A percentile compares a stretch with the other conserved stretches of the same genome.
phyloP scores from a whole-genome alignment of 257 asterid genomes.

The Leptodermis oblonga region DNA sequence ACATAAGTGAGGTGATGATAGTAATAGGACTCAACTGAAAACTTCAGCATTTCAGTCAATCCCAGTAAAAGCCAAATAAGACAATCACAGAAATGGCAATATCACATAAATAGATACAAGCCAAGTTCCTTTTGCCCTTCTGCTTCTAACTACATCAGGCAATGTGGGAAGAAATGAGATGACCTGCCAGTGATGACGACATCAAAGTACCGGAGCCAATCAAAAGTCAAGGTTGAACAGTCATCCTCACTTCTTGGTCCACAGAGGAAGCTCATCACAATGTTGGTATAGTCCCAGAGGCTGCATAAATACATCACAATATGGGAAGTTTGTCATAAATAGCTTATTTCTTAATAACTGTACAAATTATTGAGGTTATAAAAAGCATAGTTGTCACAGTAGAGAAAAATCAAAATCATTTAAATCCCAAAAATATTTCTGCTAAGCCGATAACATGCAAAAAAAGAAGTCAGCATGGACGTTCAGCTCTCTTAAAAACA shows the following conservation, averaged over 20 bases:
- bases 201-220: constrained; percentile 86
- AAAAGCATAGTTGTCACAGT: background rate
- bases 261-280: constrained; percentile 95
- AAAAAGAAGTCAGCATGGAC: background rate
- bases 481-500: background rate
- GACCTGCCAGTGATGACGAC: constrained; percentile 97
- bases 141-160: background rate
- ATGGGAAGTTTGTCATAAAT: background rate
- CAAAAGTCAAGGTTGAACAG: constrained; percentile 45
- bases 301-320: constrained; percentile 42
- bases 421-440: background rate
- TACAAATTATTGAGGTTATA: background rate
- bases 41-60: background rate
- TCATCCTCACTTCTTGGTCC: constrained; percentile 48
- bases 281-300: constrained; percentile 94
- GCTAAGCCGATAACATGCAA: background rate
- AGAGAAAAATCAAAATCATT: background rate
- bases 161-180: constrained; percentile 20
- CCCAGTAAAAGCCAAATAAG: background rate
- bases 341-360: background rate
- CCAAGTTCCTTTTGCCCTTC: background rate
- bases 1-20: background rate
- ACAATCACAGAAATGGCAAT: background rate
- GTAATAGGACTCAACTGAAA: background rate
- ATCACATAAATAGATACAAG: background rate